Evolutionary conservation across 1,284 basidiomycete genomes (phyloP), one percentile per base, ranked within the genome.

Genomic region (Ceratobasidium sp.): DNA sequence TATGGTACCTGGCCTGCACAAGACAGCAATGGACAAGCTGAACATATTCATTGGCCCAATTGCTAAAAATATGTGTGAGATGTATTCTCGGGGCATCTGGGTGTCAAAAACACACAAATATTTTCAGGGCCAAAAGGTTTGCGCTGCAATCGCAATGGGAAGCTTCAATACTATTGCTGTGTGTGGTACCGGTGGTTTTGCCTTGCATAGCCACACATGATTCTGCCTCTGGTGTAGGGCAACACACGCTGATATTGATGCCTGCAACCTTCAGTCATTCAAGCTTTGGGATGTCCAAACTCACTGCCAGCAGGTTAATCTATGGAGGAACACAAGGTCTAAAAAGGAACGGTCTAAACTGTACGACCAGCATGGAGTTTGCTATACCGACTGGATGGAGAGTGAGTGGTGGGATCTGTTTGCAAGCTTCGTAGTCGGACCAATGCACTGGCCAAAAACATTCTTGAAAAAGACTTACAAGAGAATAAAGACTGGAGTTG

Each of bases 391-490:
- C 62, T 80, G 88, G 1, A 83, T 84, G 75, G 59, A 79, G 6
- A 82, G 87, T 1, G 80, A 81, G 0, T 88, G 87, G 77, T 87
- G 84, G 84, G 82, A 87, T 79, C 86, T n/a, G n/a, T n/a, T 84
- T 0, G 62, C 66, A 17, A 82, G 82, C 79, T 79, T 84, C 7
- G 84, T 86, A 4, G 80, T 85, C n/a, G 84, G 86, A 79, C 61
- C 79, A 1, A 86, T 87, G 84, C 85, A 87, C 13, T 65, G 62
- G 62, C 12, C 3, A 67, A 67, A 13, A 67, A 67, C 23, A 13
- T 67, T 1, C 10, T 67, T 17, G 46, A 67, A 1, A 64, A 67
- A 33, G 46, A 50, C n/a, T 3, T 67, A 9, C 65, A n/a, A 4
- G 26, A 67, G 28, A 67, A 44, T 15, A 50, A 50, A 46, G 26